Percentiles rank a stretch among this genome's conserved stretches.
phyloP scores from a whole-genome alignment of 805 yeast species.

The Pichia scutulata region DNA sequence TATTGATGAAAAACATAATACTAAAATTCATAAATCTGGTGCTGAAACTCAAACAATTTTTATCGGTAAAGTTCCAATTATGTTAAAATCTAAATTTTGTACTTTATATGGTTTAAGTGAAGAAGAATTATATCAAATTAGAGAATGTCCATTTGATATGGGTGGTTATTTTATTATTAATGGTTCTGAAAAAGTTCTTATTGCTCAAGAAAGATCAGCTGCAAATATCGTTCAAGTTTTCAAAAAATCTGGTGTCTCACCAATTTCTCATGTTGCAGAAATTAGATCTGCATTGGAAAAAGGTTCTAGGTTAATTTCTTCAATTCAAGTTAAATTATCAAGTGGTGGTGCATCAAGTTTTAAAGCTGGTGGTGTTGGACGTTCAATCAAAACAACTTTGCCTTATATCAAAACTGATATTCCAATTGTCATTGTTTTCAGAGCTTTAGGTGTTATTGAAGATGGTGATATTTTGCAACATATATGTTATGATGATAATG shows the following conservation, averaged over 20 bases:
- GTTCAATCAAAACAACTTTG: slow-evolving; percentile 90
- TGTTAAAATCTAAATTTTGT: slow-evolving; percentile 96
- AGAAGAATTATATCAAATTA: slow-evolving; percentile 87
- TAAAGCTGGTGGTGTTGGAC: slow-evolving; percentile 47
- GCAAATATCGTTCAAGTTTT: slow-evolving; percentile 98
- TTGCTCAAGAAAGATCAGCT: slow-evolving; percentile 98
- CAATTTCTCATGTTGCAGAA: slow-evolving; percentile 92
- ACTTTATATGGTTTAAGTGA: slow-evolving; percentile 83
- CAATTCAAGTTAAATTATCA: slow-evolving; percentile 84
- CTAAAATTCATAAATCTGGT: slow-evolving; percentile 27
- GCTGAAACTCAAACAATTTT: slow-evolving; percentile 42
- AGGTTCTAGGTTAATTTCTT: slow-evolving; percentile 90
- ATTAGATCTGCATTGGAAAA: slow-evolving; percentile 94
- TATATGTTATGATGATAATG: slow-evolving; percentile 94
- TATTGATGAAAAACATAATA: slow-evolving; percentile 36
- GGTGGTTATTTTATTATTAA: slow-evolving; percentile 98
- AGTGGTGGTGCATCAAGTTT: slow-evolving; percentile 41
- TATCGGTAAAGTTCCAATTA: slow-evolving; percentile 95
- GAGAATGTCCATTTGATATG: slow-evolving; percentile 99
- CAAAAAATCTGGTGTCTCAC: slow-evolving; percentile 95
- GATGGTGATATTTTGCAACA: slow-evolving; percentile 99
- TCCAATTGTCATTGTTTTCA: slow-evolving; percentile 92
- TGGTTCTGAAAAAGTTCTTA: slow-evolving; percentile 96
- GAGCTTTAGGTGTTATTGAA: slow-evolving; percentile 97
- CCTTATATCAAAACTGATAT: slow-evolving; percentile 96